phyloP scores from a whole-genome alignment of 2,329 filamentous ascomycete genomes.

The Trichoderma harzianum region DNA sequence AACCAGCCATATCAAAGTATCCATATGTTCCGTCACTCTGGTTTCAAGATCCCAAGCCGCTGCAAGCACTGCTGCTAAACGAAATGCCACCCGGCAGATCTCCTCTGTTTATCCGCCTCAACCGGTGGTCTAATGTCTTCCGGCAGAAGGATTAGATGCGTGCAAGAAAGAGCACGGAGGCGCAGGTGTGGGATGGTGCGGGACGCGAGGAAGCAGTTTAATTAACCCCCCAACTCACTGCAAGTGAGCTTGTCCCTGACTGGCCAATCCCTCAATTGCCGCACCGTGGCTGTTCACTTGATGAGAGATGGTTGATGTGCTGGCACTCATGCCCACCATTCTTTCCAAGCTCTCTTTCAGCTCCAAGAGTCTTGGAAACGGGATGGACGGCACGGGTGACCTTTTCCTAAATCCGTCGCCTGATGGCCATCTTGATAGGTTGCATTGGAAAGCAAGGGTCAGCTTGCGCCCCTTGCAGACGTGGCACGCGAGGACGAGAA shows the following conservation, averaged over 20 bases:
- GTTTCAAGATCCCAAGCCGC: background rate
- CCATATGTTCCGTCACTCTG: background rate
- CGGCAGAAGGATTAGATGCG: background rate
- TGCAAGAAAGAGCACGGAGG: background rate
- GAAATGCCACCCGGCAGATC: conserved; percentile 1
- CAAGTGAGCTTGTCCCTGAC: background rate
- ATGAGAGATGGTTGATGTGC: background rate
- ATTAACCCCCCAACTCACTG: background rate
- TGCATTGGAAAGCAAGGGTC: conserved; percentile 21
- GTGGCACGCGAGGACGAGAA: background rate
- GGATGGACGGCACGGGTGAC: background rate
- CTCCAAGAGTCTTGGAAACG: background rate
- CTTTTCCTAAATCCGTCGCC: background rate
- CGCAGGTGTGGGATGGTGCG: conserved; percentile 9
- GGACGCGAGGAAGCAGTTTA: conserved; percentile 7
- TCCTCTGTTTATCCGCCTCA: conserved; percentile 1
- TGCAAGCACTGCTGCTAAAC: background rate
- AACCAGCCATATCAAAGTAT: background rate
- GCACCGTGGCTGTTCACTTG: background rate
- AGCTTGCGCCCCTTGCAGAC: conserved; percentile 12
- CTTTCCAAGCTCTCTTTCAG: background rate
- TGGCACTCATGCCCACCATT: background rate
- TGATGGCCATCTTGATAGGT: background rate
- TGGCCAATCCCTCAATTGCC: background rate
- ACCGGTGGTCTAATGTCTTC: background rate